Conservation (phyloP, 2,329 filamentous ascomycete species). For the Microcyclospora tardicrescens region DNA sequence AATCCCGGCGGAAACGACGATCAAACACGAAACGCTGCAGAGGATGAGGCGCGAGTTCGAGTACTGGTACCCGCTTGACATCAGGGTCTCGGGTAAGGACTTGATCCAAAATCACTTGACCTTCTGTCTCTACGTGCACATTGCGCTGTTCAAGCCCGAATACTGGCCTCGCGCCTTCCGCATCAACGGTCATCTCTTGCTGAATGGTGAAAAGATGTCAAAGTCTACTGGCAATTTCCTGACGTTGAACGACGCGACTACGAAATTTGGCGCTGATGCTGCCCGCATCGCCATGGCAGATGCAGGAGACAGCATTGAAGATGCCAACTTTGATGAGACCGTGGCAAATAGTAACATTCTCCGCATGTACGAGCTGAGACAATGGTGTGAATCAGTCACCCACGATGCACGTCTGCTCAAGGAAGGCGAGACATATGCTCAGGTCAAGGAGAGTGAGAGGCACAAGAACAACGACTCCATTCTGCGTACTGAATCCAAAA, state of each 20-base stretch:
- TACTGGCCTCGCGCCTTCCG: constrained; percentile 83
- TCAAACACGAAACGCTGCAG: constrained; percentile 59
- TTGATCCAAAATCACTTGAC: constrained; percentile 89
- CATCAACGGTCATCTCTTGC: constrained; percentile 80
- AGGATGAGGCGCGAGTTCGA: constrained; percentile 83
- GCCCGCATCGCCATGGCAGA: constrained; percentile 84
- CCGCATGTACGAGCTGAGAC: constrained; percentile 66
- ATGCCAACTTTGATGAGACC: constrained; percentile 94
- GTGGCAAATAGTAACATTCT: constrained; percentile 88
- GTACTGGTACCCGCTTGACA: constrained; percentile 92
- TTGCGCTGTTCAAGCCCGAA: constrained; percentile 74
- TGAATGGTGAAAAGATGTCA: constrained; percentile 98
- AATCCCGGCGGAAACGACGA: constrained; percentile 47
- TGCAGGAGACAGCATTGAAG: constrained; percentile 83
- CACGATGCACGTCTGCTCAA: constrained; percentile 43
- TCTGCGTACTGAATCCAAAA: constrained; percentile 61
- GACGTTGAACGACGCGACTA: constrained; percentile 70
- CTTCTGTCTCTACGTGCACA: constrained; percentile 88
- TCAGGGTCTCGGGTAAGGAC: constrained; percentile 83
- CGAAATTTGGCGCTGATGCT: constrained; percentile 91
- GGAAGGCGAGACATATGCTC: constrained; percentile 29
- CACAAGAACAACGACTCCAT: constrained; percentile 41
- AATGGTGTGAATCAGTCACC: constrained; percentile 83
- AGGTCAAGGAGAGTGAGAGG: constrained; percentile 29
- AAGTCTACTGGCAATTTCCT: constrained; percentile 98